Base-by-base conservation (phyloP, 1,284 basidiomycete genomes). In the Vanrija pseudolonga region DNA sequence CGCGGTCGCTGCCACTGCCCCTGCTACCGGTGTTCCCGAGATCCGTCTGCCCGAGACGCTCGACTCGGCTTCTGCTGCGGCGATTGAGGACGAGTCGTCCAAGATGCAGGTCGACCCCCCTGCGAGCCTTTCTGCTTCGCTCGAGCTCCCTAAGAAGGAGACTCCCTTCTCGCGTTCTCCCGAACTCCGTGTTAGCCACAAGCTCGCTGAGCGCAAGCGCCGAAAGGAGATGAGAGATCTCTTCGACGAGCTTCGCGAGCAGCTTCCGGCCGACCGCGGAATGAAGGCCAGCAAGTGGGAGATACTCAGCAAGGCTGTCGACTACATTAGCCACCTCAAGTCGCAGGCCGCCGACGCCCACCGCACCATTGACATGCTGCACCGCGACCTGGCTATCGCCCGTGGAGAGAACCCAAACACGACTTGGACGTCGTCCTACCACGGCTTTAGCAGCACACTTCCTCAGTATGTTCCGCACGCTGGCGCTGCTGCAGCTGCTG, bases 211-310 rank as follows among this genome's bases (percentile, higher is more conserved):
- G 77, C 80, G 93, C 58, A 96, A 97, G 76, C 80, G 93, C 63
- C 82, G 93, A 72, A 95, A 93, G 78, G 93, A 97, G 77, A 97
- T 97, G 93, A 94, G 94, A 71, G 92, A 96, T 57, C 75, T 97
- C 46, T 97, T 96, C 69, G 93, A 97, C 66, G 93, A 97, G 74
- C 78, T 97, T 56, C 83, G 90, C 53, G 92, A 94, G 73, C 85
- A 89, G 63, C 79, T 97, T 32, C 93, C 93, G 3, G 87, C 88
- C 43, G 90, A 94, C 74, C 82, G 90, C 53, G 90, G 89, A 36
- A 88, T 91, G 85, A 95, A 96, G 73, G 87, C 90, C 19, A 91
- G 89, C 78, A 97, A 97, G 50, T 60, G 59, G 59, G 59, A 60
- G 55, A 60, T 60, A 17, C 52, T 60, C 14, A 57, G 55, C 45